These are phyloP conservation scores for Podospora appendiculata DNA, from an alignment of 495 filamentous ascomycete species.

Conservation along the genomic window DNA sequence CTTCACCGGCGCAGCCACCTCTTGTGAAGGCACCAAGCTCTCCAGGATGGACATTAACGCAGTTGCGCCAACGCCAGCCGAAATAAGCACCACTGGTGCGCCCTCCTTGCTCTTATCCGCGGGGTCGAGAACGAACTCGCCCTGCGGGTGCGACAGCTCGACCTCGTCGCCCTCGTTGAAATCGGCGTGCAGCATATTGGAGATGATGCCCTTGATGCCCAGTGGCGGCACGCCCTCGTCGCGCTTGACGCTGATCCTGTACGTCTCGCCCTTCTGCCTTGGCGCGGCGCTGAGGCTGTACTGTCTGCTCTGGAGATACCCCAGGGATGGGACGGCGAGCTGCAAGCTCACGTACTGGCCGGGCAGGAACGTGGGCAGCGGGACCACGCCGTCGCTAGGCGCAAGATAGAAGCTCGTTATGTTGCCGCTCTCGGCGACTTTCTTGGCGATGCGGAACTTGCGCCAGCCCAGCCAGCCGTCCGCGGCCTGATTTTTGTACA, in stretches of 20 bases:
- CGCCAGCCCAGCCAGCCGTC: conserved; percentile 56
- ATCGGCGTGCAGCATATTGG: conserved; percentile 58
- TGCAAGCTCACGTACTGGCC: conserved; percentile 66
- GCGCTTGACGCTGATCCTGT: conserved; percentile 63
- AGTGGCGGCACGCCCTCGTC: conserved; percentile 41
- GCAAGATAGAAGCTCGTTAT: conserved; percentile 63
- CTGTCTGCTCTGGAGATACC: conserved; percentile 57
- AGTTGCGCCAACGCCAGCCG: conserved; percentile 62
- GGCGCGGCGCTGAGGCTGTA: conserved; percentile 64
- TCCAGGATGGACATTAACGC: conserved; percentile 61
- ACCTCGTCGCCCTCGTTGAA: conserved; percentile 53
- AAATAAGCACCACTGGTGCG: conserved; percentile 56
- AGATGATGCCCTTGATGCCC: conserved; percentile 51
- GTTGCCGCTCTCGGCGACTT: conserved; percentile 47
- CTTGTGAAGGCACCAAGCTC: conserved; percentile 23
- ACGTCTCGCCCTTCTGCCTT: conserved; percentile 37
- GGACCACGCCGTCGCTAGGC: conserved; percentile 47
- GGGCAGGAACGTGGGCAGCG: conserved; percentile 54
- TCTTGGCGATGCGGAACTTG: conserved; percentile 53
- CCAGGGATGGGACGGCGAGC: conserved; percentile 47
- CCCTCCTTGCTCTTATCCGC: conserved; percentile 27
- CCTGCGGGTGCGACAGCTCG: conserved; percentile 59
- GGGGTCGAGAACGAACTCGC: conserved; percentile 56
- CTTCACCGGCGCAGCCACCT: conserved; percentile 9
- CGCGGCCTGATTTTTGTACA: conserved; percentile 47